phyloP scores from a whole-genome alignment of 495 filamentous ascomycete genomes.

The Aspergillus conjunctus region DNA sequence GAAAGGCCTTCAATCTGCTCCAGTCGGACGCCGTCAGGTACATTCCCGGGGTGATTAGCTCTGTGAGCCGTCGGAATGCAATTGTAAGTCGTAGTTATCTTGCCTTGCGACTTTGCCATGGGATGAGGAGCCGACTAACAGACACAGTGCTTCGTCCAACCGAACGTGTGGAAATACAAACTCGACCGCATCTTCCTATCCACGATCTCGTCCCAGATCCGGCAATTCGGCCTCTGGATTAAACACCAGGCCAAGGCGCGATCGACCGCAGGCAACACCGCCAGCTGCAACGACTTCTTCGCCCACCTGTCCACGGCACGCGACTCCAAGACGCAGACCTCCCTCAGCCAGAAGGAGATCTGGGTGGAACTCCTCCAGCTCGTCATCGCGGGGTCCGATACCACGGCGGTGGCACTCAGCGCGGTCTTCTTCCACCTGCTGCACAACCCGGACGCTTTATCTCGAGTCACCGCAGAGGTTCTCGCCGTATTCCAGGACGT shows the following conservation, averaged over 20 bases:
- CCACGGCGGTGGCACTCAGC: constrained; percentile 64
- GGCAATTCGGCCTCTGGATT: neutral
- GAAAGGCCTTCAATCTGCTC: constrained; percentile 13
- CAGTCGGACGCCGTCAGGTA: constrained; percentile 24
- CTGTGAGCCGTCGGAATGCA: constrained; percentile 20
- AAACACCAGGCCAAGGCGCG: constrained; percentile 47
- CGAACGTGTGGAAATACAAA: constrained; percentile 21
- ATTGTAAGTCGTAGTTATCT: constrained; percentile 9
- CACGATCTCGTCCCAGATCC: constrained; percentile 5
- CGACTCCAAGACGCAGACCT: constrained; percentile 61
- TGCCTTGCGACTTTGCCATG: neutral
- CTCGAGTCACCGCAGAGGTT: constrained; percentile 42
- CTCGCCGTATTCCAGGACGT: constrained; percentile 49
- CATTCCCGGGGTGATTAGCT: constrained; percentile 24
- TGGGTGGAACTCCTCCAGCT: constrained; percentile 61
- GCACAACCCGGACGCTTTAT: constrained; percentile 53
- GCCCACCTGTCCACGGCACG: constrained; percentile 58
- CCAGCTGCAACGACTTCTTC: constrained; percentile 60
- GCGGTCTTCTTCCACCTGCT: constrained; percentile 68
- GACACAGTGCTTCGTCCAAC: constrained; percentile 17
- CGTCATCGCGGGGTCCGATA: constrained; percentile 56
- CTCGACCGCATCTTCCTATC: constrained; percentile 25
- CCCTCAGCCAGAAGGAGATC: constrained; percentile 57
- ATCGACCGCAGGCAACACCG: constrained; percentile 26
- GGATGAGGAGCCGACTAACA: neutral